Evolutionary conservation across 2,329 filamentous ascomycete species (phyloP).

Genomic region (Knufia petricola): DNA sequence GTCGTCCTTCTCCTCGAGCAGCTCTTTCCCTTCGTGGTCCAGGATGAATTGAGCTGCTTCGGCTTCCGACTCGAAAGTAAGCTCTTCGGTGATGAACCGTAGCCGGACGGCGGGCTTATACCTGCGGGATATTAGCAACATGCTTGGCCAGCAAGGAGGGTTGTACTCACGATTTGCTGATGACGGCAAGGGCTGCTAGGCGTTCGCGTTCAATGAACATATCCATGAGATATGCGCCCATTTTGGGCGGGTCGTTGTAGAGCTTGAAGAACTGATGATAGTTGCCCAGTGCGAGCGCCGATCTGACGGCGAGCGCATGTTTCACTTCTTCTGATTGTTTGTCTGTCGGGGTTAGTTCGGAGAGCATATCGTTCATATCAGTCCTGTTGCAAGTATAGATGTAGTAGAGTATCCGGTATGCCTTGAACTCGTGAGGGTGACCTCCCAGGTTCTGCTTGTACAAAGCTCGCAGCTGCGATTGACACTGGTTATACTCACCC

Average conservation of each 20-base stretch:
- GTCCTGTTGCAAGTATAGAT: conserved; percentile 97
- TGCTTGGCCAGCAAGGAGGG: not conserved
- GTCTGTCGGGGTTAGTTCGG: conserved; percentile 97
- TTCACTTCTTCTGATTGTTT: conserved; percentile 76
- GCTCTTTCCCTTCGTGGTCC: conserved; percentile 60
- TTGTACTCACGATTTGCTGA: conserved; percentile 87
- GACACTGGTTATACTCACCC: conserved; percentile 99
- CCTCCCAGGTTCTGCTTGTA: conserved; percentile 82
- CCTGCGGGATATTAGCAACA: conserved; percentile 49
- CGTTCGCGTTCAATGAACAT: conserved; percentile 96
- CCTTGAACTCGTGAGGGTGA: conserved; percentile 91
- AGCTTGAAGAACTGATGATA: conserved; percentile 97
- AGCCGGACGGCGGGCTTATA: conserved; percentile 87
- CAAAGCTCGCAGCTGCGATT: conserved; percentile 88
- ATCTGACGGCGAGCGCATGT: conserved; percentile 85
- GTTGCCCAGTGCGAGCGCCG: conserved; percentile 83
- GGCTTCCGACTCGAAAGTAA: conserved; percentile 86
- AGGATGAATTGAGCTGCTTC: conserved; percentile 86
- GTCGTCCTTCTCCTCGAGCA: conserved; percentile 68
- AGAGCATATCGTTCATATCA: conserved; percentile 94
- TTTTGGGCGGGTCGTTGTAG: conserved; percentile 86
- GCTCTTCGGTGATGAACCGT: conserved; percentile 87
- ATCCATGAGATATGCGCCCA: conserved; percentile 98
- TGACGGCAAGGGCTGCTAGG: conserved; percentile 77
- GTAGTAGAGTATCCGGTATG: conserved; percentile 98